Conservation (phyloP, 345 rosid species). For the Ceriops tagal region DNA sequence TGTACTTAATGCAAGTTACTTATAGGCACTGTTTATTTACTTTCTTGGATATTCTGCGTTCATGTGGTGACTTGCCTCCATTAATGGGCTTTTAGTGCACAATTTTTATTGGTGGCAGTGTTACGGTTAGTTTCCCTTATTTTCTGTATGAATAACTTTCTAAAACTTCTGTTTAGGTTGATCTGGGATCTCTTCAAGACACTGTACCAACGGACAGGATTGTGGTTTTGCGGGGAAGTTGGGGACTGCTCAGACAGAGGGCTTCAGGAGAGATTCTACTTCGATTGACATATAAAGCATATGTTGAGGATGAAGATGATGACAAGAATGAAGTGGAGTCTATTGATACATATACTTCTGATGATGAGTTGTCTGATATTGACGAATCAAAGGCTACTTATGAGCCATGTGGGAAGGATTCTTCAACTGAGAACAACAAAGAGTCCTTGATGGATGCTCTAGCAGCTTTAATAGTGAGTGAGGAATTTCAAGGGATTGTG, state of each 20-base stretch:
- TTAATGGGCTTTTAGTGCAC: constrained; percentile 2
- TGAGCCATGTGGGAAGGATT: constrained; percentile 29
- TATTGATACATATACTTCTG: constrained; percentile 48
- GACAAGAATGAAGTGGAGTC: constrained; percentile 47
- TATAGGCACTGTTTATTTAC: neutral
- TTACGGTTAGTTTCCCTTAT: neutral
- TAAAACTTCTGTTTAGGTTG: constrained; percentile 51
- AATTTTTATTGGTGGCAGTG: neutral
- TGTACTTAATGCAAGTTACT: no score
- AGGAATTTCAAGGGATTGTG: constrained; percentile 96
- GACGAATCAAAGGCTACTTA: constrained; percentile 47
- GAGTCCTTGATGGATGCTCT: constrained; percentile 94
- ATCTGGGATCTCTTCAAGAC: constrained; percentile 72
- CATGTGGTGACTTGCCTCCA: constrained; percentile 2
- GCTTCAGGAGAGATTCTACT: constrained; percentile 81
- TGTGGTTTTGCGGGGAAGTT: constrained; percentile 65
- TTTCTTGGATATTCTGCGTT: neutral
- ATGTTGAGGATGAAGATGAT: constrained; percentile 98
- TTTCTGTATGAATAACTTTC: constrained; percentile 16
- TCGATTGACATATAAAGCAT: constrained; percentile 91
- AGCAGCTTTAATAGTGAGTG: constrained; percentile 87
- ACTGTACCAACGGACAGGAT: constrained; percentile 91
- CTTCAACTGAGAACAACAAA: constrained; percentile 44
- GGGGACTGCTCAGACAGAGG: constrained; percentile 71
- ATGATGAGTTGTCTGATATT: constrained; percentile 71